Base-by-base conservation (phyloP, 768 basidiomycete species). In the Grammothele lineata region DNA sequence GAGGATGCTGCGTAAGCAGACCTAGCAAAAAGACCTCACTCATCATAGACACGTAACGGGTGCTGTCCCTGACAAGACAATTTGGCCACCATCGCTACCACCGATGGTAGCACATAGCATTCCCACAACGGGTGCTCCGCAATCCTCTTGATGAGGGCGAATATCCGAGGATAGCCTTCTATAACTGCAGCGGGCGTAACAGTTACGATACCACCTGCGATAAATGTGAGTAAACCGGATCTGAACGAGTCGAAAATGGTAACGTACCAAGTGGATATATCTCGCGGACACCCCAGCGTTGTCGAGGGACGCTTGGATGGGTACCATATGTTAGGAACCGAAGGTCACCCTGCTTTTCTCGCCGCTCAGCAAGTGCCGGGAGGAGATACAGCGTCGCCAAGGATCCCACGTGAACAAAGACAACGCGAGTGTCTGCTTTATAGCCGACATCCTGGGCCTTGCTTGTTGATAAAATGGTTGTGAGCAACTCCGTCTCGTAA, bases 261-360 rank as follows among this genome's bases (percentile, higher is more conserved):
- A 23, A 62, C 75, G 40, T 57, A 87, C 87, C 87, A 47, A 77
- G 62, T 32, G 83, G 83, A 57, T 78, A 88, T 10, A 90, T 75
- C 51, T 83, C 82, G 25, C 73, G 71, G 7, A 87, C 55, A n/a
- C 75, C 76, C 85, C 83, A 86, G 25, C 70, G 63, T 5, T 69
- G 60, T 15, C 70, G 72, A n/a, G 70, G 62, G 12, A 85, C 64
- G 15, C 60, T 70, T 23, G 75, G 62, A 61, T 85, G 78, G 10
- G 81, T 77, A 0, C 87, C 87, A 65, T 83, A 91, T 0, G 76
- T 76, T 58, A 80, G 78, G 54, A 88, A 87, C 26, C 75, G 78
- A 6, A 77, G 57, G 33, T 77, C 72, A 23, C 70, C 65, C 3
- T 63, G 62, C 18, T 74, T 70, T 22, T 58, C 62, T 17, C 78